Evolutionary conservation across 2,329 filamentous ascomycete species (phyloP).

Genomic region (Didymella exigua): DNA sequence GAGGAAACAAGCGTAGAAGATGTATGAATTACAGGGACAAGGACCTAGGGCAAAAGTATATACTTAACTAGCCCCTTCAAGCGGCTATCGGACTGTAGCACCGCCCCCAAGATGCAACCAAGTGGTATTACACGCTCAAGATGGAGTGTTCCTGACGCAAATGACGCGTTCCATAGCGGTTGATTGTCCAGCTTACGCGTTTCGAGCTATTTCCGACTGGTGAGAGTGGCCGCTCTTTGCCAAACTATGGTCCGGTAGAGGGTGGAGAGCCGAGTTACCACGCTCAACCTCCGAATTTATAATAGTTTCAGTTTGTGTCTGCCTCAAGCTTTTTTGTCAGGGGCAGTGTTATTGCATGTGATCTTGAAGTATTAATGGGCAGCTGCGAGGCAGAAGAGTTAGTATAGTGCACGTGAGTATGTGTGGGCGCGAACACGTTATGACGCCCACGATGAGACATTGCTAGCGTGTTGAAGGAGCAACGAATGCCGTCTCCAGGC

Average conservation of each 20-base stretch:
- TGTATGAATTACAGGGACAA: not conserved
- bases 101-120: slow-evolving; percentile 13
- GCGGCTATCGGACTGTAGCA: not conserved
- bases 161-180: slow-evolving; percentile 19
- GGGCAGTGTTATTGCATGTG: not conserved
- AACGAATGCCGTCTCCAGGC: not conserved
- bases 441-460: not conserved
- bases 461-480: not conserved
- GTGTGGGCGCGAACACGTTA: not conserved
- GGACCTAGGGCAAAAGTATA: not conserved
- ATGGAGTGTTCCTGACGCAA: slow-evolving; percentile 18
- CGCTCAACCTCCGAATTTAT: slow-evolving; percentile 26
- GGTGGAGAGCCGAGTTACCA: slow-evolving; percentile 40
- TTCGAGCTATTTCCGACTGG: slow-evolving; percentile 11
- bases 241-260: slow-evolving; percentile 19
- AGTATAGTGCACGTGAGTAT: not conserved
- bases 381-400: not conserved
- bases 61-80: slow-evolving; percentile 6
- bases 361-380: not conserved
- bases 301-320: not conserved
- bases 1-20: not conserved
- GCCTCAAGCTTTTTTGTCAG: not conserved
- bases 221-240: slow-evolving; percentile 20
- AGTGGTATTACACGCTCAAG: slow-evolving; percentile 13
- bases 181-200: slow-evolving; percentile 34